Conservation (phyloP, 2,329 filamentous ascomycete genomes). For the Zelopaecilomyces penicillatus region DNA sequence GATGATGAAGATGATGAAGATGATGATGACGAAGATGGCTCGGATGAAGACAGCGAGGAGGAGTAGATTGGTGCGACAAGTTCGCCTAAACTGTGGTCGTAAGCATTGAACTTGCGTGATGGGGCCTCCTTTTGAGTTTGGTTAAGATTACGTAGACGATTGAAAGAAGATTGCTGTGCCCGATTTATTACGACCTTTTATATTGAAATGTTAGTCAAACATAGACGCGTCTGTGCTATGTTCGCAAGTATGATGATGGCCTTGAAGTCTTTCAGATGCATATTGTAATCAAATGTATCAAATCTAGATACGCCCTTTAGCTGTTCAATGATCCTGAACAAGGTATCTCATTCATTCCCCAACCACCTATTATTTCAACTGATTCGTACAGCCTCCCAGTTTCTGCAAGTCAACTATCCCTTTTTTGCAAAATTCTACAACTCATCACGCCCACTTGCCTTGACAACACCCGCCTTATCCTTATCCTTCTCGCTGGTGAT, state of each 20-base stretch:
- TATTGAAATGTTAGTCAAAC: too few species aligned
- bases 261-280: too few species aligned
- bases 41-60: slow-evolving; percentile 5
- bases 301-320: too few species aligned
- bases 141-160: neutral
- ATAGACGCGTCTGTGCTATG: too few species aligned
- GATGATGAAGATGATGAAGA: slow-evolving; percentile 28
- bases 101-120: neutral
- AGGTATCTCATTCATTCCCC: too few species aligned
- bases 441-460: slow-evolving; percentile 66
- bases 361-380: too few species aligned
- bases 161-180: neutral
- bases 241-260: too few species aligned
- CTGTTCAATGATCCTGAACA: too few species aligned
- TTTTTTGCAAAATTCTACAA: slow-evolving; percentile 36
- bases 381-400: too few species aligned
- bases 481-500: slow-evolving; percentile 34
- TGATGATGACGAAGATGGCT: slow-evolving; percentile 12
- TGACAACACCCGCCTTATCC: slow-evolving; percentile 42
- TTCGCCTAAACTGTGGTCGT: neutral
- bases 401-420: too few species aligned
- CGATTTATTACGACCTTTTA: too few species aligned
- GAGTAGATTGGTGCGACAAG: neutral
- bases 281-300: too few species aligned
- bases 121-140: neutral